Evolutionary conservation across 306 rosid species (phyloP), one percentile per base, ranked within the genome.

Genomic region (Citrullus amarus): DNA sequence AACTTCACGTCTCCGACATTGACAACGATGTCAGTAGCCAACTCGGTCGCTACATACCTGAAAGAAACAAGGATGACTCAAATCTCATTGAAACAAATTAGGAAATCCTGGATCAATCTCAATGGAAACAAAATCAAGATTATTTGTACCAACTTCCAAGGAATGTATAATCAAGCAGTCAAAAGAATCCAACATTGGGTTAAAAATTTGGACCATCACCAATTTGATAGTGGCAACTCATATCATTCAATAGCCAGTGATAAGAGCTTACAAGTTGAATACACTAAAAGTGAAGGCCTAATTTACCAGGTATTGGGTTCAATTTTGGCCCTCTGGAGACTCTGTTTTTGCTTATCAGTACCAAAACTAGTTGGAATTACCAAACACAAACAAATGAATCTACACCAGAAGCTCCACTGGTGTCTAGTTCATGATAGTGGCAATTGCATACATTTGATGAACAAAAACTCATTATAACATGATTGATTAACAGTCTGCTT

Each of bases 1-100:
- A 93, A 93, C 80, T 88, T 91, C 53, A 89, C 91, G 43, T 88
- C 89, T 68, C 96, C 91, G 56, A 92, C 88, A 65, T 88, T 90
- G 75, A 92, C 80, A 61, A 59, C 90, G 34, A 92, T 73, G 81
- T 93, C 98, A 14, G 97, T 82, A 74, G 91, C 90, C 81, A 93
- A 80, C 82, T 91, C 98, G 30, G 90, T 89, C 54, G 90, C 88
- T 75, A 92, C 91, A 36, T 89, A 93, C 85, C 96, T 93, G 86
- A 46, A 66, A 86, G 65, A 85, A 53, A 83, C 75, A 78, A 28
- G 36, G 59, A 44, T 25, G 56, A 12, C 14, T 66, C 63, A 56
- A 46, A 44, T 58, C 77, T 79, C 73, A 83, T 72, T 56, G 66
- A 74, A 36, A 22, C 44, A 58, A 79, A 22, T 16, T 5, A 12